Conservation (phyloP, 768 basidiomycete species). For the Hericium alpestre region DNA sequence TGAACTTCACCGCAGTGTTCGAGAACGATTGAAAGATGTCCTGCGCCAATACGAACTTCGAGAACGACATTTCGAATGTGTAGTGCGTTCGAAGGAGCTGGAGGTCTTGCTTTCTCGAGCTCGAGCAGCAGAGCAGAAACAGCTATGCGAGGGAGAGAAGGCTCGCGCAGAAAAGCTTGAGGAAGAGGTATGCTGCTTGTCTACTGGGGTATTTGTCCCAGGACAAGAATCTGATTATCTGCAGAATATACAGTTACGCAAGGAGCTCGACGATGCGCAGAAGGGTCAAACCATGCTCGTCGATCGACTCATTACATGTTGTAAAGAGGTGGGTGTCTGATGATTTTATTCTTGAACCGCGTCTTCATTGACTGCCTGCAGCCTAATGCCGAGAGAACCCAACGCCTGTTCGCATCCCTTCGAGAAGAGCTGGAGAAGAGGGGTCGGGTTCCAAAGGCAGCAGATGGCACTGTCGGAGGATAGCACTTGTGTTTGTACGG, state of each 20-base stretch:
- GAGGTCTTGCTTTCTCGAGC: slow-evolving; percentile 82
- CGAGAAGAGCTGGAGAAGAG: slow-evolving; percentile 78
- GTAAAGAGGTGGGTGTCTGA: slow-evolving; percentile 61
- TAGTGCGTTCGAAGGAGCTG: slow-evolving; percentile 84
- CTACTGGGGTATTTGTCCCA: slow-evolving; percentile 2
- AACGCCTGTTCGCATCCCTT: slow-evolving; percentile 68
- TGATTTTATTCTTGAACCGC: slow-evolving; percentile 1
- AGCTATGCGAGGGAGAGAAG: slow-evolving; percentile 70
- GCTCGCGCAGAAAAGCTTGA: slow-evolving; percentile 54
- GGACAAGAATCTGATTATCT: neutral
- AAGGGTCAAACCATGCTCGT: slow-evolving; percentile 70
- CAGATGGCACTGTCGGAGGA: slow-evolving; percentile 4
- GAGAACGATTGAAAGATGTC: slow-evolving; percentile 79
- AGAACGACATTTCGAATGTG: slow-evolving; percentile 86
- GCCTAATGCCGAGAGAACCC: slow-evolving; percentile 78
- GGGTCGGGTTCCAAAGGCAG: slow-evolving; percentile 24
- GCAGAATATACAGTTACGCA: slow-evolving; percentile 58
- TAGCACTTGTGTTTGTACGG: neutral
- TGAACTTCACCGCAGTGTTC: slow-evolving; percentile 38
- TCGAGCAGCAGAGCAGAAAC: slow-evolving; percentile 79
- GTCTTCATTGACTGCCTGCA: slow-evolving; percentile 18
- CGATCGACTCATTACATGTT: slow-evolving; percentile 75
- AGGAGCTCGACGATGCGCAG: slow-evolving; percentile 73
- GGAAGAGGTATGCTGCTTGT: slow-evolving; percentile 49
- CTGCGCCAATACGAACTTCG: slow-evolving; percentile 82